Evolutionary conservation across 345 rosid species (phyloP).

Genomic region (Arabis alpina): DNA sequence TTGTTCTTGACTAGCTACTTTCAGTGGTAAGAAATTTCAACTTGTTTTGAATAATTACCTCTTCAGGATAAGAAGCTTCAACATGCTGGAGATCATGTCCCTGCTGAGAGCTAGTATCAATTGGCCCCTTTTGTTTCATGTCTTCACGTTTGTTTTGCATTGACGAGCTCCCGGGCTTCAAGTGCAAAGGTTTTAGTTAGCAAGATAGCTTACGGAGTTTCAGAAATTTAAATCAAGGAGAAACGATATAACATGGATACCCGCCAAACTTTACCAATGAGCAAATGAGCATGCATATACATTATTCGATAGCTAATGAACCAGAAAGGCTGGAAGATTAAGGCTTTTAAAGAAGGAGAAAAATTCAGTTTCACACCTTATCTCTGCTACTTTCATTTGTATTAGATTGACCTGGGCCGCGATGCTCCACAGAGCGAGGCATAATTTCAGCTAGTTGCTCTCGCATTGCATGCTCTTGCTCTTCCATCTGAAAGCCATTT

Average conservation of each 20-base stretch:
- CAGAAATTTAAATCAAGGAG: conserved; percentile 17
- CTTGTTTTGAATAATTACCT: conserved; percentile 42
- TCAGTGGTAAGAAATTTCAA: conserved; percentile 16
- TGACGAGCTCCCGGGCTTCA: conserved; percentile 55
- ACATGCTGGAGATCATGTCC: conserved; percentile 35
- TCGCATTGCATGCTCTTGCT: conserved; percentile 56
- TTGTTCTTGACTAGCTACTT: conserved; percentile 11
- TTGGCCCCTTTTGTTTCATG: conserved; percentile 39
- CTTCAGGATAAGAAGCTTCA: conserved; percentile 42
- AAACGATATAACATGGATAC: conserved; percentile 16
- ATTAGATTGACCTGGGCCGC: conserved; percentile 40
- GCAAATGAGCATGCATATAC: neutral
- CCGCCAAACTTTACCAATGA: neutral
- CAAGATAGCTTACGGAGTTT: conserved; percentile 23
- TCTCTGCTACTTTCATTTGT: conserved; percentile 38
- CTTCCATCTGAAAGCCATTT: conserved; percentile 62
- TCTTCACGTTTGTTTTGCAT: conserved; percentile 38
- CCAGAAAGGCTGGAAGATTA: conserved; percentile 15
- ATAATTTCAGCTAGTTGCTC: conserved; percentile 45
- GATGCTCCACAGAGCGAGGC: conserved; percentile 35
- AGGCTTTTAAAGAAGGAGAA: conserved; percentile 15
- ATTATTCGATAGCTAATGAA: conserved; percentile 10
- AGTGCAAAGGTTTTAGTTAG: conserved; percentile 29
- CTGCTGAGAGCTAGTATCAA: conserved; percentile 38
- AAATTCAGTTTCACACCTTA: conserved; percentile 46